Evolutionary conservation across 2,329 filamentous ascomycete species (phyloP), one percentile per base, ranked within the genome.

Genomic region (Fusarium torulosum): DNA sequence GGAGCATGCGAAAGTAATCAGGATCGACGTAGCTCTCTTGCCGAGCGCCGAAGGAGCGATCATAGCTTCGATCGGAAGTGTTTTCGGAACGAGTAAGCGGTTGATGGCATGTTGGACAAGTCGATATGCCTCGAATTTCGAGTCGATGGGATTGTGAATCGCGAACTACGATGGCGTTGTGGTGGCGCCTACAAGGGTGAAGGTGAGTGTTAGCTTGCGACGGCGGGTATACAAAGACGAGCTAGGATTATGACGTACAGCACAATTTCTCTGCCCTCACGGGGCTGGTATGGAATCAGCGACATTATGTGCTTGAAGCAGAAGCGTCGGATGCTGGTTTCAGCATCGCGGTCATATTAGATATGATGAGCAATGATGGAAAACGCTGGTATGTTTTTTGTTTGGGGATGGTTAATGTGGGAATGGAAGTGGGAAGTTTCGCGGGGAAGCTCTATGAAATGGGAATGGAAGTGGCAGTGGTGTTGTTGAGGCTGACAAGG

Each of bases 1-100:
- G 91, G 40, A 99, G 89, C 91, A 98, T 94, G 74, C 93, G 93
- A 79, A 99, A 99, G 82, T 99, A 99, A 51, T 94, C 89, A 4
- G 94, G 94, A 74, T 94, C 91, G 71, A 97, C 91, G 76, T 94
- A 98, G 57, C 90, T 86, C 47, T 91, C 85, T 33, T 81, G 80
- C 50, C 78, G 75, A 31, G 79, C 72, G 41, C 74, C 78, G 55
- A 74, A 78, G 6, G 75, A 66, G n/a, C 71, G 73, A 53, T 86
- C 86, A 75, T 81, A 87, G 63, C 82, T 77, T 31, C 81, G 79
- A 21, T 87, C 84, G 52, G 84, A 79, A 40, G 86, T 84, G 15
- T 65, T 35, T 76, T 77, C 38, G 76, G 77, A 59, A 21, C 75
- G 75, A 67, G 84, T 77, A 78, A 89, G 85, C 19, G 93, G 88